A percentile compares a stretch with the other conserved stretches of the same genome.
phyloP scores from a whole-genome alignment of 2,329 filamentous ascomycete genomes.

The Fulvia fulva region DNA sequence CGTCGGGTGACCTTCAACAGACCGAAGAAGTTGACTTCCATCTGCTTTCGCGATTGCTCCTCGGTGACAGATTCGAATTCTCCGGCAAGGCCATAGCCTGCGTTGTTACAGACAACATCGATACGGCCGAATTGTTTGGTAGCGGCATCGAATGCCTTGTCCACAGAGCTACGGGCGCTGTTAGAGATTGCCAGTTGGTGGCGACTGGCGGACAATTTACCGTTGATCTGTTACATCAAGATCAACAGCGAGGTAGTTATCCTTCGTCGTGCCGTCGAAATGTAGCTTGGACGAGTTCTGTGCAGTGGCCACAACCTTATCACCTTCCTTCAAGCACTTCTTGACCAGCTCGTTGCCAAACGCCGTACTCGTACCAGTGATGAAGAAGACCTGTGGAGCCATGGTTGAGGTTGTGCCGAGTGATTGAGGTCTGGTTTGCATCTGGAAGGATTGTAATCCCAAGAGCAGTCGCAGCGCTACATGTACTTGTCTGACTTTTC shows the following conservation, averaged over 20 bases:
- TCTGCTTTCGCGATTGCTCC: slow-evolving; percentile 48
- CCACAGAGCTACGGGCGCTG: slow-evolving; percentile 37
- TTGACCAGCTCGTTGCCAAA: slow-evolving; percentile 46
- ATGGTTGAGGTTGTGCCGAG: slow-evolving; percentile 21
- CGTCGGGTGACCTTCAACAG: slow-evolving; percentile 51
- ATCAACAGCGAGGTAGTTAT: slow-evolving; percentile 48
- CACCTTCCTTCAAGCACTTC: slow-evolving; percentile 40
- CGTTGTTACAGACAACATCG: slow-evolving; percentile 49
- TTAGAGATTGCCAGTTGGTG: slow-evolving; percentile 37
- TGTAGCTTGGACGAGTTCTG: slow-evolving; percentile 43
- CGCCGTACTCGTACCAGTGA: slow-evolving; percentile 47
- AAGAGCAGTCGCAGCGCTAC: not conserved
- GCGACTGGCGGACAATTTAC: slow-evolving; percentile 32
- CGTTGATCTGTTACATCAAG: slow-evolving; percentile 50
- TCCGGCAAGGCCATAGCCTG: slow-evolving; percentile 54
- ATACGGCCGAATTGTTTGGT: slow-evolving; percentile 51
- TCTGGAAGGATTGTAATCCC: not conserved
- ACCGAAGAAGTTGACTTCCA: slow-evolving; percentile 60
- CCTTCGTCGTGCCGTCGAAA: slow-evolving; percentile 38
- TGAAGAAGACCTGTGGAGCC: slow-evolving; percentile 45
- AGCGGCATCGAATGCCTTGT: slow-evolving; percentile 44
- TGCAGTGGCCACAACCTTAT: slow-evolving; percentile 45
- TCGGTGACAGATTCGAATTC: slow-evolving; percentile 52
- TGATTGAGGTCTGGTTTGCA: not conserved
- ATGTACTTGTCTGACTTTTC: not conserved